Percentiles rank a stretch among this genome's conserved stretches.
phyloP scores from a whole-genome alignment of 768 basidiomycete genomes.

The Termitomyces sp. region DNA sequence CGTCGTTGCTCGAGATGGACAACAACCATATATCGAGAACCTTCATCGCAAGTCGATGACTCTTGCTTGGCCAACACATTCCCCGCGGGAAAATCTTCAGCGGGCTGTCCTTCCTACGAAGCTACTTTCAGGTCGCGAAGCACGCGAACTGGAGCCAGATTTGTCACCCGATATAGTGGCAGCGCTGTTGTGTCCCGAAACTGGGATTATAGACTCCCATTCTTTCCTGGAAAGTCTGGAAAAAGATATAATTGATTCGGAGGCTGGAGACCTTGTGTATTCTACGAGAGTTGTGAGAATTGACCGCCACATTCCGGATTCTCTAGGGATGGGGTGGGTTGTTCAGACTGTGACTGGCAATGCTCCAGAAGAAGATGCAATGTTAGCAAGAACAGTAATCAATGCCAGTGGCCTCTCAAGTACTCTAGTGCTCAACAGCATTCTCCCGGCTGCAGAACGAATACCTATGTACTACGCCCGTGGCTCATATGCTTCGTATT shows the following conservation, averaged over 20 bases:
- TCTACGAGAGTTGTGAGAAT: conserved; percentile 83
- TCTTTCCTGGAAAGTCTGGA: conserved; percentile 79
- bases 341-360: conserved; percentile 70
- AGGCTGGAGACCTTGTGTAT: conserved; percentile 64
- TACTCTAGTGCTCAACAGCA: conserved; percentile 63
- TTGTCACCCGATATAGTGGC: conserved; percentile 63
- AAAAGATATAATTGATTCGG: conserved; percentile 70
- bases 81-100: conserved; percentile 17
- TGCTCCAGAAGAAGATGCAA: conserved; percentile 43
- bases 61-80: conserved; percentile 47
- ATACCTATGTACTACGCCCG: conserved; percentile 77
- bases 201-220: conserved; percentile 90
- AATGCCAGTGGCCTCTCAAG: conserved; percentile 80
- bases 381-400: conserved; percentile 72
- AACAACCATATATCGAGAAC: conserved; percentile 63
- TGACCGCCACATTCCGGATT: conserved; percentile 48
- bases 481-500: conserved; percentile 87
- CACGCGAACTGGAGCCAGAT: conserved; percentile 75
- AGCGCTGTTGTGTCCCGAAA: conserved; percentile 80
- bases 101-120: conserved; percentile 51
- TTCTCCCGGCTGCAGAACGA: conserved; percentile 50
- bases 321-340: conserved; percentile 72
- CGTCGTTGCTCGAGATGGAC: conserved; percentile 70
- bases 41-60: conserved; percentile 59
- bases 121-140: conserved; percentile 64